Conservation (phyloP, 192 early-diverging fungal species). For the Lunasporangiospora selenospora region DNA sequence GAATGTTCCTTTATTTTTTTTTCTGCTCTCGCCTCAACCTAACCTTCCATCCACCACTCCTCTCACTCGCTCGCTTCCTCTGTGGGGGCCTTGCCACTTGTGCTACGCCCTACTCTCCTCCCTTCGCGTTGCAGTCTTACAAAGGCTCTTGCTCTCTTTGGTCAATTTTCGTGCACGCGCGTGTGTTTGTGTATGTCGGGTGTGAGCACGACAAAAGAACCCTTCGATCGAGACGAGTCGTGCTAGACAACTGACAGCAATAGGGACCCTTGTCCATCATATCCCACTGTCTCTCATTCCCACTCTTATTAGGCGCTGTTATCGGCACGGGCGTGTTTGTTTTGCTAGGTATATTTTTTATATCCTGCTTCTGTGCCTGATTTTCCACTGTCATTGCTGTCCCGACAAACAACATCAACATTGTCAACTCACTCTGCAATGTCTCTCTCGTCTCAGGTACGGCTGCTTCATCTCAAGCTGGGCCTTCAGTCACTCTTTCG, state of each 20-base stretch:
- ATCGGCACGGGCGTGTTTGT: conserved; percentile 46
- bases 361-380: neutral
- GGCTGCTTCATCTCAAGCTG: conserved; percentile 79
- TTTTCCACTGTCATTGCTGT: neutral
- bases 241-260: too few relatives aligned
- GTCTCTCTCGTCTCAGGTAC: conserved; percentile 41
- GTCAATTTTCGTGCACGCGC: too few relatives aligned
- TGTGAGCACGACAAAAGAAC: neutral
- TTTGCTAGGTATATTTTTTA: conserved; percentile 22
- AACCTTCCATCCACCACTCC: too few relatives aligned
- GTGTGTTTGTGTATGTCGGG: neutral
- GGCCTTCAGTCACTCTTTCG: conserved; percentile 84
- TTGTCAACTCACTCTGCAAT: neutral
- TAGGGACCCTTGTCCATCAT: too few relatives aligned
- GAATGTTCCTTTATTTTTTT: too few relatives aligned
- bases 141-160: too few relatives aligned
- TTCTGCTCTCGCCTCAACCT: too few relatives aligned
- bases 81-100: too few relatives aligned
- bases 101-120: too few relatives aligned
- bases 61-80: too few relatives aligned
- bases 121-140: too few relatives aligned
- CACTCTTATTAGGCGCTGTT: conserved; percentile 21
- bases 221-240: too few relatives aligned
- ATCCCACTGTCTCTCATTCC: neutral
- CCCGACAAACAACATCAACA: neutral